Conservation (phyloP, 768 basidiomycete genomes). For the Pulveroboletus sp. region DNA sequence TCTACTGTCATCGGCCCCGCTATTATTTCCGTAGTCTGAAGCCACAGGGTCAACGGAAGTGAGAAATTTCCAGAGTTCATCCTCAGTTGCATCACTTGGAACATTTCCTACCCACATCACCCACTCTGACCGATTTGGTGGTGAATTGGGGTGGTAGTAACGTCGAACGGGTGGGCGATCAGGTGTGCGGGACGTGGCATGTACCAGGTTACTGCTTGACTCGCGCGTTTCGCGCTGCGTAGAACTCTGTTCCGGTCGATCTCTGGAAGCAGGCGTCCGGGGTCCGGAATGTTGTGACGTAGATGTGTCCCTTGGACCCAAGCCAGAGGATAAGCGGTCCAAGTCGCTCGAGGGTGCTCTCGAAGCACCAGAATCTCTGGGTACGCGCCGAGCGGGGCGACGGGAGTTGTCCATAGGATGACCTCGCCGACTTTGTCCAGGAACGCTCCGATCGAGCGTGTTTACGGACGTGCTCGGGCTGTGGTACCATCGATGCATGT, state of each 20-base stretch:
- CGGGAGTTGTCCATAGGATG: conserved; percentile 32
- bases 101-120: conserved; percentile 98
- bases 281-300: not conserved
- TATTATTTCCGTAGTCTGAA: not conserved
- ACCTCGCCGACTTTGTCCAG: conserved; percentile 31
- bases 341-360: conserved; percentile 13
- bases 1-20: conserved; percentile 37
- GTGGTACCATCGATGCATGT: conserved; percentile 50
- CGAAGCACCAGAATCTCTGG: conserved; percentile 20
- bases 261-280: not conserved
- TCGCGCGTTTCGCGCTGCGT: not conserved
- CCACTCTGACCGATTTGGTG: conserved; percentile 79
- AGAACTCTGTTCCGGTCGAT: conserved; percentile 2
- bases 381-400: conserved; percentile 11
- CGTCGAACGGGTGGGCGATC: conserved; percentile 42
- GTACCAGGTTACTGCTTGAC: not conserved
- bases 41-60: not conserved
- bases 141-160: conserved; percentile 66
- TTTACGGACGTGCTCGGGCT: conserved; percentile 28
- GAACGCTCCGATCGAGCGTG: conserved; percentile 27
- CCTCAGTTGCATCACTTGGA: conserved; percentile 73
- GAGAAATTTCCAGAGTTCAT: conserved; percentile 86
- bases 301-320: not conserved
- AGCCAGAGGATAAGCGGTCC: conserved; percentile 8
- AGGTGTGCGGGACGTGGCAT: not conserved